Conservation (phyloP, 2,329 filamentous ascomycete genomes). For the Stachybotrys chartarum region DNA sequence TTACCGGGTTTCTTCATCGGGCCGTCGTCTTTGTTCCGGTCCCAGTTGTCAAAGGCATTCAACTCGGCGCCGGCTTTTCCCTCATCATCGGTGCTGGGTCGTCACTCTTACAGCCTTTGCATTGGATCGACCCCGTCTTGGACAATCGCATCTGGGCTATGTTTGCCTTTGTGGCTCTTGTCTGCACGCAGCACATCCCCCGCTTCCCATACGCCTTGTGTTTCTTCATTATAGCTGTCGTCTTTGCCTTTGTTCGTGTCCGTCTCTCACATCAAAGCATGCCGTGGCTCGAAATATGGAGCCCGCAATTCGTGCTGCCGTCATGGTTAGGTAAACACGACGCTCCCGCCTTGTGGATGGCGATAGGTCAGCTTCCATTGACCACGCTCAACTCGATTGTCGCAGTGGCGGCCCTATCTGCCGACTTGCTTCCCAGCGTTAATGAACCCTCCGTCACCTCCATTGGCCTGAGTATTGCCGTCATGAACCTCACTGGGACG, state of each 20-base stretch:
- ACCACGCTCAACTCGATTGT: conserved; percentile 91
- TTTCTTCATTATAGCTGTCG: conserved; percentile 61
- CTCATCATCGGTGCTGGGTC: conserved; percentile 72
- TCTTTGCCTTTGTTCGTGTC: conserved; percentile 48
- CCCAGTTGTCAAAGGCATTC: conserved; percentile 89
- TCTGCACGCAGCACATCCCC: conserved; percentile 58
- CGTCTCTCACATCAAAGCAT: conserved; percentile 25
- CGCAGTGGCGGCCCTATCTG: conserved; percentile 72
- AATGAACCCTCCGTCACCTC: conserved; percentile 64
- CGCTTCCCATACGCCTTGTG: conserved; percentile 72
- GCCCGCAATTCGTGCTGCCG: conserved; percentile 38
- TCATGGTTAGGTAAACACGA: conserved; percentile 19
- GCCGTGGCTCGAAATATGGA: conserved; percentile 53
- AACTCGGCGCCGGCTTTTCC: conserved; percentile 83
- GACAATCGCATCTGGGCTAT: conserved; percentile 77
- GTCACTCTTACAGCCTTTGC: conserved; percentile 58
- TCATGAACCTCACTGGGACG: conserved; percentile 78
- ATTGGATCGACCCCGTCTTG: conserved; percentile 60
- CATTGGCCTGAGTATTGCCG: conserved; percentile 72
- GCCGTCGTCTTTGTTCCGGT: conserved; percentile 71
- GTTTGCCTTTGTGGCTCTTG: conserved; percentile 63
- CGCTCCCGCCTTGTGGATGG: conserved; percentile 45
- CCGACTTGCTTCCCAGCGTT: conserved; percentile 66
- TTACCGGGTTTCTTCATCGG: conserved; percentile 71
- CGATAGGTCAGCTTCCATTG: conserved; percentile 79